A percentile compares a stretch with the other conserved stretches of the same genome.
Evolutionary conservation across 192 early-diverging fungal species (phyloP).

Genomic region (Backusella mclennaniae): DNA sequence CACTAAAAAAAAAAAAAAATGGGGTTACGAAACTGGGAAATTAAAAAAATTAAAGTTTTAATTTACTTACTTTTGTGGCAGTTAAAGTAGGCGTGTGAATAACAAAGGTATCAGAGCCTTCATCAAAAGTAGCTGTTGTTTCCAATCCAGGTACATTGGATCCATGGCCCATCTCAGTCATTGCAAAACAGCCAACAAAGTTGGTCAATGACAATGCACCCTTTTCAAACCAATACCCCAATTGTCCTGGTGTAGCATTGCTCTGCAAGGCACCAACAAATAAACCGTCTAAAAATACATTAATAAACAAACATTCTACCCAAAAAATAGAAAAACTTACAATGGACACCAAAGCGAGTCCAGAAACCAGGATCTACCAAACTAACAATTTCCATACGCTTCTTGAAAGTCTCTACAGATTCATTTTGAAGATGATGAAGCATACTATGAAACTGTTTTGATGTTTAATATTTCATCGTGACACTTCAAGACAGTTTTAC

Average conservation of each 20-base stretch:
- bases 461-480: not conserved
- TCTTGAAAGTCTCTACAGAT: constrained; percentile 65
- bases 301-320: not conserved
- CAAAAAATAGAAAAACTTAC: constrained; percentile 20
- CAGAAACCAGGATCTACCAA: constrained; percentile 86
- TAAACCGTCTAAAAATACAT: constrained; percentile 53
- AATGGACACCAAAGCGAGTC: constrained; percentile 92
- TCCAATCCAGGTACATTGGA: constrained; percentile 91
- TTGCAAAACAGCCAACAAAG: constrained; percentile 87
- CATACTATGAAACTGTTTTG: constrained; percentile 54
- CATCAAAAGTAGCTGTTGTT: constrained; percentile 89
- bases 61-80: constrained; percentile 62
- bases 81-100: constrained; percentile 79
- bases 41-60: not conserved
- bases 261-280: constrained; percentile 87
- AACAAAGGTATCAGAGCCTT: constrained; percentile 77
- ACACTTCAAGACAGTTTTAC: constrained; percentile 29
- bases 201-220: constrained; percentile 81
- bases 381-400: constrained; percentile 78
- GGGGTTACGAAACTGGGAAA: not conserved
- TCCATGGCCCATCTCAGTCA: constrained; percentile 89
- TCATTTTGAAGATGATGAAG: constrained; percentile 73
- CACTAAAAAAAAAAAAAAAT: constrained; percentile 41
- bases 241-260: constrained; percentile 80
- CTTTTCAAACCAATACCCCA: constrained; percentile 83